Evolutionary conservation across 352 stramenopile genomes (phyloP), one percentile per base, ranked within the genome.

Genomic region (Globisporangium canariense): DNA sequence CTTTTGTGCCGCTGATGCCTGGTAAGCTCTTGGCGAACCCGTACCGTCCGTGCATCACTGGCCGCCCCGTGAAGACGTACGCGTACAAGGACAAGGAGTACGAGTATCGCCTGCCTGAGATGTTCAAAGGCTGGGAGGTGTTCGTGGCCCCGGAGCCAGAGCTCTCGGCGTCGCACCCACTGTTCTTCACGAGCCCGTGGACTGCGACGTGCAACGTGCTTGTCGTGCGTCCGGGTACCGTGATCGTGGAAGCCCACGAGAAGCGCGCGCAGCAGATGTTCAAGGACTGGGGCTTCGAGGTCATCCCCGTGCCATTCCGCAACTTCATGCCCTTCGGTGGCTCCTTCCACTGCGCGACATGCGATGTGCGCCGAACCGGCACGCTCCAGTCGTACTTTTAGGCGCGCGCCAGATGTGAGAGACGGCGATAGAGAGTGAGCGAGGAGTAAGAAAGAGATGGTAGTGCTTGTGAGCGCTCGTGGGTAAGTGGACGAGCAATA

Each of bases 71-170:
- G 61, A 94, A 94, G 66, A 91, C 82, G 41, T 97, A 94, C 74
- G 81, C 81, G 67, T 97, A 96, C 77, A 89, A 95, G 77, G 87
- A 89, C 70, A 90, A 91, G 71, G 67, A 88, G 20, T 94, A 93
- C 72, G 74, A 96, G 71, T 97, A 97, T 77, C 70, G 75, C 25
- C 70, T 97, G 51, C 89, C 89, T 4, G 85, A 94, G 58, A 96
- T 97, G 89, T 97, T 97, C 72, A 95, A 96, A 69, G 87, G 86
- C 47, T 97, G 89, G 89, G 89, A 97, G 30, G 82, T 96, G 50
- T 94, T 97, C 53, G 79, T 97, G 30, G 89, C 89, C 4, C 82
- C 89, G 2, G 85, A 93, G 67, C 89, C 89, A 1, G 82, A 93
- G 67, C 77, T 97, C 13, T 82, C 81, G 62, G 64, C 79, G 41